Conservation (phyloP, 345 rosid species). For the Carallia pectinifolia region DNA sequence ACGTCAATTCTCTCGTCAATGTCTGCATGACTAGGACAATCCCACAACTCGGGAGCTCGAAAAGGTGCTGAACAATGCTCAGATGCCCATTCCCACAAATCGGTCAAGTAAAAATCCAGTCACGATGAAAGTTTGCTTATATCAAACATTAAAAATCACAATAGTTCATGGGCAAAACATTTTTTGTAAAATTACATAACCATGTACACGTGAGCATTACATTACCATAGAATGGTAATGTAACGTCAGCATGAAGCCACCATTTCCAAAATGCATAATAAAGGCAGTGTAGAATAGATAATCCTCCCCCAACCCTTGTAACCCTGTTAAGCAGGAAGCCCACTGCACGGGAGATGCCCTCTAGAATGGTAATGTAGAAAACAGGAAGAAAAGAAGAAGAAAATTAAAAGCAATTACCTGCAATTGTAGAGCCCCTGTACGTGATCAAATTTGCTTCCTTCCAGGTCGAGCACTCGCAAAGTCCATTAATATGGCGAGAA, state of each 20-base stretch:
- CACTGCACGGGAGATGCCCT: too few species aligned
- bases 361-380: too few species aligned
- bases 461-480: constrained; percentile 93
- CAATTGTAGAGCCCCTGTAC: constrained; percentile 83
- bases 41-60: constrained; percentile 99
- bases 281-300: too few species aligned
- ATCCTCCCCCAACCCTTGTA: too few species aligned
- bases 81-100: constrained; percentile 83
- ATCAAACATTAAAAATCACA: background rate
- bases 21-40: constrained; percentile 90
- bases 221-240: too few species aligned
- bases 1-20: constrained; percentile 96
- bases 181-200: too few species aligned
- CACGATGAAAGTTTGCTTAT: background rate
- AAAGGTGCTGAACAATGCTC: constrained; percentile 94
- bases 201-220: too few species aligned
- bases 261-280: too few species aligned
- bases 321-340: too few species aligned
- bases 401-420: constrained; percentile 50
- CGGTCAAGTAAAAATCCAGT: constrained; percentile 7
- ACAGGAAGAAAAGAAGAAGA: background rate
- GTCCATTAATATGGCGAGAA: constrained; percentile 91
- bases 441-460: constrained; percentile 79
- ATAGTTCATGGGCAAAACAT: background rate
- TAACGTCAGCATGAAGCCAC: too few species aligned